A percentile compares a stretch with the other conserved stretches of the same genome.
Evolutionary conservation across 2,329 filamentous ascomycete genomes (phyloP).

Genomic region (Calonectria fujianensis): DNA sequence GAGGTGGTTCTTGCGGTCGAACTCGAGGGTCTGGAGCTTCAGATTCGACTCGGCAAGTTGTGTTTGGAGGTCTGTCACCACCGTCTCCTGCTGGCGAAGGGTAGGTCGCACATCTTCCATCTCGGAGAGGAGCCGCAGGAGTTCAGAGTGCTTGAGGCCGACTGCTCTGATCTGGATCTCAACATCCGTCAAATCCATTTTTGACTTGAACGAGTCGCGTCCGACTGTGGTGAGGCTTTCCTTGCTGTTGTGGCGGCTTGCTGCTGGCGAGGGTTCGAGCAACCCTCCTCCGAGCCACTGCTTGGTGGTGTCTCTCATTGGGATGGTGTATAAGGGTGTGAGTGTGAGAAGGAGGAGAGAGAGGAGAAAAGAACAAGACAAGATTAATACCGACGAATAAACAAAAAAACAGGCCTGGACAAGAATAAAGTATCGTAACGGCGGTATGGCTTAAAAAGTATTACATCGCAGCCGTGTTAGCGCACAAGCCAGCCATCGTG

Average conservation of each 20-base stretch:
- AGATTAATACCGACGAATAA: not conserved
- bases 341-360: not conserved
- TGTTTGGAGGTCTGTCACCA: slow-evolving; percentile 66
- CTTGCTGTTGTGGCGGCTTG: slow-evolving; percentile 13
- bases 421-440: not conserved
- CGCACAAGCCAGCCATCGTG: slow-evolving; percentile 31
- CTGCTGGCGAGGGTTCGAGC: slow-evolving; percentile 12
- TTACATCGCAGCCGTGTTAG: not conserved
- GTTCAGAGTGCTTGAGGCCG: slow-evolving; percentile 63
- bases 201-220: slow-evolving; percentile 3
- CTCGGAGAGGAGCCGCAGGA: slow-evolving; percentile 67
- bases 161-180: slow-evolving; percentile 63
- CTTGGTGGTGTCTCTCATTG: slow-evolving; percentile 20
- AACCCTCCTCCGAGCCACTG: slow-evolving; percentile 21
- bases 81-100: slow-evolving; percentile 66
- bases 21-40: slow-evolving; percentile 56
- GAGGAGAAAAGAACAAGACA: not conserved
- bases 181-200: slow-evolving; percentile 53
- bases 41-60: slow-evolving; percentile 59
- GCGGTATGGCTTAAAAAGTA: not conserved
- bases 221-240: not conserved
- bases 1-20: slow-evolving; percentile 66
- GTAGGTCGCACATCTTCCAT: slow-evolving; percentile 69
- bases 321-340: not conserved
- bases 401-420: not conserved